Percentiles rank a stretch among this genome's conserved stretches.
These are phyloP conservation scores for Elaeis oleifera DNA, from an alignment of 202 grass and related monocot species.

Conservation along the genomic window DNA sequence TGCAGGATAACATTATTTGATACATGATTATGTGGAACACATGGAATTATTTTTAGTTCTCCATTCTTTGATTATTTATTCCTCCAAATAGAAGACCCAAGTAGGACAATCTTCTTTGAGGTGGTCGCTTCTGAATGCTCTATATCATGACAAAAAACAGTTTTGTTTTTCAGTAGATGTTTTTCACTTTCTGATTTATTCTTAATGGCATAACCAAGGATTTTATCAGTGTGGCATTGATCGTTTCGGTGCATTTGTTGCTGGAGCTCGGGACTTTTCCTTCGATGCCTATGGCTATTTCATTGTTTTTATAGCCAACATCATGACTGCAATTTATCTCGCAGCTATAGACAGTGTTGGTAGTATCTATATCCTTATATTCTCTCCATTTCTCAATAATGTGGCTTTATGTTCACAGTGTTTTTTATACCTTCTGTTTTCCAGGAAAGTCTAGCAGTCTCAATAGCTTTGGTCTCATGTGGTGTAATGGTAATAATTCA, in stretches of 20 bases:
- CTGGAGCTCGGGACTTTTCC: conserved; percentile 82
- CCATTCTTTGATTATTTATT: too few relatives aligned
- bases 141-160: too few relatives aligned
- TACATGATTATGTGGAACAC: too few relatives aligned
- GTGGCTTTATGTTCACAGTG: background rate
- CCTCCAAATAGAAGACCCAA: too few relatives aligned
- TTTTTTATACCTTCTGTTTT: conserved; percentile 17
- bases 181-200: conserved; percentile 27
- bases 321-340: conserved; percentile 94
- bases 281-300: conserved; percentile 84
- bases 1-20: too few relatives aligned
- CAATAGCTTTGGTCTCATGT: conserved; percentile 99
- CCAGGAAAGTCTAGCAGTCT: conserved; percentile 88
- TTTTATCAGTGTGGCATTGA: conserved; percentile 1
- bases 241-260: conserved; percentile 62
- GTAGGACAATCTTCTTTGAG: too few relatives aligned
- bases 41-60: too few relatives aligned
- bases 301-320: conserved; percentile 86
- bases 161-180: conserved; percentile 5
- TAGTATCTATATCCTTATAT: conserved; percentile 25
- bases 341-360: conserved; percentile 93
- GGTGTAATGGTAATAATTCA: conserved; percentile 81
- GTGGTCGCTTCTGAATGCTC: too few relatives aligned
- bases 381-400: background rate
- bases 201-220: conserved; percentile 16